Percentiles rank a stretch among this genome's conserved stretches.
phyloP scores from a whole-genome alignment of 768 basidiomycete species.

The Lactarius quietus region DNA sequence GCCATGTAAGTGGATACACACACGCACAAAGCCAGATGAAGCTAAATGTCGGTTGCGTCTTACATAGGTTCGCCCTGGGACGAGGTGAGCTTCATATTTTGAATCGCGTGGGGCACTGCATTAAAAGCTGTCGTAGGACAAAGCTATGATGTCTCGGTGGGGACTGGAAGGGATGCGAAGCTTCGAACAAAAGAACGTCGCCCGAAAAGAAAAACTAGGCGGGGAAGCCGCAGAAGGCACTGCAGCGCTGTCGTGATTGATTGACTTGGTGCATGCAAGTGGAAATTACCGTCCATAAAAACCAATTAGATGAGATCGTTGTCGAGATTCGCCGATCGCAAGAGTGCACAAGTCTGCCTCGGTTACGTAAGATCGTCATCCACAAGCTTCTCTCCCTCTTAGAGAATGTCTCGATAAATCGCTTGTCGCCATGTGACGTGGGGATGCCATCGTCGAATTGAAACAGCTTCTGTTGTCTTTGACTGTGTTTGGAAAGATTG shows the following conservation, averaged over 20 bases:
- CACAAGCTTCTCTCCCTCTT: neutral
- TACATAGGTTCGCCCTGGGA: conserved; percentile 86
- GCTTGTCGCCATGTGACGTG: conserved; percentile 16
- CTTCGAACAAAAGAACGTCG: conserved; percentile 71
- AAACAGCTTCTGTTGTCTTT: conserved; percentile 1
- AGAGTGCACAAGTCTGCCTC: neutral
- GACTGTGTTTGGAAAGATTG: conserved; percentile 21
- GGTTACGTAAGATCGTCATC: neutral
- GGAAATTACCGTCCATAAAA: neutral
- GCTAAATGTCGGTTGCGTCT: conserved; percentile 8
- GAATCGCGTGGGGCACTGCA: neutral
- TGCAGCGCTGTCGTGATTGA: conserved; percentile 1
- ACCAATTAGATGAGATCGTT: neutral
- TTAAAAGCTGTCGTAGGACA: conserved; percentile 53
- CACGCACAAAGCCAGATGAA: conserved; percentile 3
- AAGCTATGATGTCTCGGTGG: conserved; percentile 91
- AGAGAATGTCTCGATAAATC: conserved; percentile 15
- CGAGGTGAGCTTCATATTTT: conserved; percentile 47
- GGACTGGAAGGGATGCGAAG: conserved; percentile 88
- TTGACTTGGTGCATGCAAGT: neutral
- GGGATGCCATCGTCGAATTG: conserved; percentile 5
- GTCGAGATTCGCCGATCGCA: neutral
- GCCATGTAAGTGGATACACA: conserved; percentile 60
- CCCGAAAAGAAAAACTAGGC: conserved; percentile 47
- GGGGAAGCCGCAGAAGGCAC: neutral